These are phyloP conservation scores for Colletotrichum musae DNA, from an alignment of 2,329 filamentous ascomycete species.

Conservation along the genomic window DNA sequence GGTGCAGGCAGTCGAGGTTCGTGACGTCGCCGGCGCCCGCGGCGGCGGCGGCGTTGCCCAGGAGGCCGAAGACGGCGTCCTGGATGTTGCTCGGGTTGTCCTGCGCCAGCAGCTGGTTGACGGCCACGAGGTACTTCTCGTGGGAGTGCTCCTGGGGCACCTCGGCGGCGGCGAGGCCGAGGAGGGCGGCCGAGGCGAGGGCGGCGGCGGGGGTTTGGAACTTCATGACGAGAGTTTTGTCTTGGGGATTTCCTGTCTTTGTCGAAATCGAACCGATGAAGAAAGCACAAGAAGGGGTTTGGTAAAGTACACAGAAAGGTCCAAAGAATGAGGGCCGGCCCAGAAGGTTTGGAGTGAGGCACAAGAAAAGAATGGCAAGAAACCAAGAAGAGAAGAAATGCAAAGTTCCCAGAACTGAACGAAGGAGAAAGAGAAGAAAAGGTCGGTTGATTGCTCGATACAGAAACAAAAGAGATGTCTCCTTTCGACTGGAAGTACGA, in stretches of 20 bases:
- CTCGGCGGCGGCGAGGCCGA: slow-evolving; percentile 49
- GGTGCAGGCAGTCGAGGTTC: slow-evolving; percentile 71
- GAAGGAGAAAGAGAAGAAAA: slow-evolving; percentile 32
- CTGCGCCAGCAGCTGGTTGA: slow-evolving; percentile 61
- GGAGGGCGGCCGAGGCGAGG: slow-evolving; percentile 33
- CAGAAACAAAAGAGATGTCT: not conserved
- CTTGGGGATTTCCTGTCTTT: not conserved
- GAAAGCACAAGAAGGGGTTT: not conserved
- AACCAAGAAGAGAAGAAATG: slow-evolving; percentile 30
- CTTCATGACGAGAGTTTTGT: slow-evolving; percentile 41
- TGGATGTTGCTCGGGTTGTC: slow-evolving; percentile 66
- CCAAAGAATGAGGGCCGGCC: slow-evolving; percentile 43
- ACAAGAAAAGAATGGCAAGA: slow-evolving; percentile 19
- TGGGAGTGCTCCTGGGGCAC: slow-evolving; percentile 73
- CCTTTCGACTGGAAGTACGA: not conserved
- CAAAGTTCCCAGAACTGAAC: slow-evolving; percentile 44
- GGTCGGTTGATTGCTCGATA: slow-evolving; percentile 29
- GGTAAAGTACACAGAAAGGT: slow-evolving; percentile 16
- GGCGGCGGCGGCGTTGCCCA: slow-evolving; percentile 60
- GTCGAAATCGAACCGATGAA: not conserved
- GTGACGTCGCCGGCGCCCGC: slow-evolving; percentile 46
- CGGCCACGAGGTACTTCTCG: slow-evolving; percentile 61
- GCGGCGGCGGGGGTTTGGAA: slow-evolving; percentile 35
- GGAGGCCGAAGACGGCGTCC: slow-evolving; percentile 66
- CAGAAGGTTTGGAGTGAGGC: slow-evolving; percentile 31